Conservation (phyloP, 345 rosid species). For the Lepidium sativum region DNA sequence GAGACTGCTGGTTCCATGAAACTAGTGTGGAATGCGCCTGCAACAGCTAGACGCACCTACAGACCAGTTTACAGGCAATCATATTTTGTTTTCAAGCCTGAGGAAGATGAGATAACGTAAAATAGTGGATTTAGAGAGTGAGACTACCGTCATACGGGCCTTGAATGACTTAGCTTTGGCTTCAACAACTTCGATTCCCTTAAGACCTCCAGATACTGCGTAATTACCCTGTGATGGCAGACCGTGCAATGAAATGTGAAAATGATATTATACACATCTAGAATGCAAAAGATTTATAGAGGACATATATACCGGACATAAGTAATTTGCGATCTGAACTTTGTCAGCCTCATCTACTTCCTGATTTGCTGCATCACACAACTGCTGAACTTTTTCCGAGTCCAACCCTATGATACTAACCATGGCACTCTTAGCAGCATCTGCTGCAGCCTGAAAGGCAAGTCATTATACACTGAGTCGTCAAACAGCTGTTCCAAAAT, state of each 20-base stretch:
- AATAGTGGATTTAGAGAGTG: not conserved
- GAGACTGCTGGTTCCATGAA: conserved; percentile 99
- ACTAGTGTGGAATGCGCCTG: conserved; percentile 93
- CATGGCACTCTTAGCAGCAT: conserved; percentile 95
- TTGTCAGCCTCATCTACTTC: conserved; percentile 70
- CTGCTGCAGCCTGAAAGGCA: conserved; percentile 73
- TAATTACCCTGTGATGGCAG: conserved; percentile 66
- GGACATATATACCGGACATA: conserved; percentile 56
- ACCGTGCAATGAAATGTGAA: not conserved
- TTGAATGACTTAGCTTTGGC: conserved; percentile 92
- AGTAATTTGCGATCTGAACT: conserved; percentile 93
- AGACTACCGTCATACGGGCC: conserved; percentile 85
- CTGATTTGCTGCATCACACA: conserved; percentile 91
- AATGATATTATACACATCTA: not conserved
- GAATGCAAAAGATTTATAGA: conserved; percentile 15
- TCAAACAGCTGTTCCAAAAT: not conserved
- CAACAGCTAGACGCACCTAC: conserved; percentile 94
- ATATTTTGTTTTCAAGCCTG: not conserved
- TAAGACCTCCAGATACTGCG: conserved; percentile 92
- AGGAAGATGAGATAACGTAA: not conserved
- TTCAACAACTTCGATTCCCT: conserved; percentile 87
- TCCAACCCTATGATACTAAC: conserved; percentile 90
- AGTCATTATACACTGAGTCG: not conserved
- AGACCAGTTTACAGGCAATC: not conserved
- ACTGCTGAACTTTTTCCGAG: conserved; percentile 68